Evolutionary conservation across 768 basidiomycete species (phyloP), one percentile per base, ranked within the genome.

Genomic region (Mycena galericulata): DNA sequence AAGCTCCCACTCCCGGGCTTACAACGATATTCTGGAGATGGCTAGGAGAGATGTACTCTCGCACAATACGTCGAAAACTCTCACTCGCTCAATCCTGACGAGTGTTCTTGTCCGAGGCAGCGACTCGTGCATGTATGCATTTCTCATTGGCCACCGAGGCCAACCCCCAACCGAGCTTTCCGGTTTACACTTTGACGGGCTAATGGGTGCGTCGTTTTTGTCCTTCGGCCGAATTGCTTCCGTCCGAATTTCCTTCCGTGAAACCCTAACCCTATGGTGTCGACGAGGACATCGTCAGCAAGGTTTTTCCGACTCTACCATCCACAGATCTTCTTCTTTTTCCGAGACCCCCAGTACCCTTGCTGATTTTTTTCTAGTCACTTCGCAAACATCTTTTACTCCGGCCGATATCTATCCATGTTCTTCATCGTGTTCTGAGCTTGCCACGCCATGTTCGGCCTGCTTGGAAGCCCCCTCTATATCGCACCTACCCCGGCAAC

Each of bases 61-160:
- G 22, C 79, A 53, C 20, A 58, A 55, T 66, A 63, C 72, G 12
- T 74, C 79, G 15, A 72, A 78, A 24, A 30, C 82, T 4, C 76
- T 92, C 55, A 70, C 85, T 9, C 83, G 87, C 8, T 86, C 88
- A 12, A 75, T 90, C 29, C 76, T 92, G 26, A 79, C 87, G 46
- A 83, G 84, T 67, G 84, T 88, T 29, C 81, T 86, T 69, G 77
- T 88, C 51, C 80, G 80, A 36, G 77, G 82, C 56, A 78, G 79
- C 27, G 75, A 81, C 11, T 83, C 81, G n/a, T 72, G 78, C 27
- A 81, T 93, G 60, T 87, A 91, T 78, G 83, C 88, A n/a, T 93
- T 92, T 75, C 77, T 79, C 18, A 76, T 92, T 3, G 79, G 82
- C 51, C 62, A 68, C 18, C 68, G 76, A 36, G 77, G 79, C 26